phyloP scores from a whole-genome alignment of 805 yeast species.

The Isabelozyma rhagii region DNA sequence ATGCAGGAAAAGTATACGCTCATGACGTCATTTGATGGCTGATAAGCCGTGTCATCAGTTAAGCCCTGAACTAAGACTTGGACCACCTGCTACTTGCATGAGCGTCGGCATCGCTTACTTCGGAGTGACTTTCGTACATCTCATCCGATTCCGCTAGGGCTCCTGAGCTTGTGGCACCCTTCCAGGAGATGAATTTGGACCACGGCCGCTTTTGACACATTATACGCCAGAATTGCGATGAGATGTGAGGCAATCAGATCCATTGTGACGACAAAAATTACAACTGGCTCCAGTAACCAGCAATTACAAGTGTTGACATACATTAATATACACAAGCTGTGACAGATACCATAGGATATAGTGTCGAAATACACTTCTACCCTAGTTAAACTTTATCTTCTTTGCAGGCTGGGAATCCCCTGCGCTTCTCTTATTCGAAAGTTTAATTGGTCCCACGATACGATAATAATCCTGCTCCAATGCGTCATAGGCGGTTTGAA shows the following conservation, averaged over 20 bases:
- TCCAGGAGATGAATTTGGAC: no score
- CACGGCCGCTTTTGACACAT: not conserved
- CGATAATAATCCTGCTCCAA: conserved; percentile 70
- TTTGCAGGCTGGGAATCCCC: not conserved
- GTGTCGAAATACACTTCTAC: no score
- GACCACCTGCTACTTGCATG: no score
- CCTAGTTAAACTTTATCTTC: not conserved
- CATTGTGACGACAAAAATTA: not conserved
- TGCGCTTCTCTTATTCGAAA: conserved; percentile 13
- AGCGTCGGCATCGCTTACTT: no score
- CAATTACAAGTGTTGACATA: not conserved
- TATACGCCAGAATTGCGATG: not conserved
- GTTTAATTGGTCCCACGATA: conserved; percentile 38
- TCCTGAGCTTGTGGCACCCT: not conserved
- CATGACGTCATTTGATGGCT: no score
- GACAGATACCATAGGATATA: no score
- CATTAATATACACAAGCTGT: not conserved
- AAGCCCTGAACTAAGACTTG: no score
- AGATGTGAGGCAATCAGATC: not conserved
- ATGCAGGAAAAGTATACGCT: no score
- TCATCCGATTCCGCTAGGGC: no score
- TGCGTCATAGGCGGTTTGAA: conserved; percentile 70
- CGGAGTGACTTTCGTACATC: no score
- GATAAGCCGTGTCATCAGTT: no score
- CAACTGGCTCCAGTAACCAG: no score